Evolutionary conservation across 106 monocot genomes (phyloP).

Genomic region (Narthecium ossifragum): DNA sequence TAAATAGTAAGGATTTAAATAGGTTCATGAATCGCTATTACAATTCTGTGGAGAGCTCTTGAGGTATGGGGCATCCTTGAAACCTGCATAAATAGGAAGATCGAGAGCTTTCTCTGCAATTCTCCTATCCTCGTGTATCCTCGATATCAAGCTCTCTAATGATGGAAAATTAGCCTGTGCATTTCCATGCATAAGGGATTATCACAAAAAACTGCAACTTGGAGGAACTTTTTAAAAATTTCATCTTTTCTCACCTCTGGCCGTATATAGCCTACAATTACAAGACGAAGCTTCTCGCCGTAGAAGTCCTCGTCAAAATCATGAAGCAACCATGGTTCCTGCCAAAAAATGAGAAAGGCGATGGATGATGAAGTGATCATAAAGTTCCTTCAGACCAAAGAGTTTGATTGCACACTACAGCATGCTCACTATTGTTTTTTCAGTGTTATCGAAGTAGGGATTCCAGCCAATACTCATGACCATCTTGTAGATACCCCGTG

Average conservation of each 20-base stretch:
- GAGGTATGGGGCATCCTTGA: slow-evolving; percentile 53
- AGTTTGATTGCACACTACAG: not conserved
- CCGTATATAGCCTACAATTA: slow-evolving; percentile 85
- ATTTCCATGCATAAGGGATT: not conserved
- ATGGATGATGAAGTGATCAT: not conserved
- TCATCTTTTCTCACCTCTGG: slow-evolving; percentile 56
- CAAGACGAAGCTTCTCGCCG: slow-evolving; percentile 85
- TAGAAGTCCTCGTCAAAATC: slow-evolving; percentile 87
- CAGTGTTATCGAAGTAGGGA: slow-evolving; percentile 87
- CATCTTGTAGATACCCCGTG: slow-evolving; percentile 81
- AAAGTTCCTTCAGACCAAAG: not conserved
- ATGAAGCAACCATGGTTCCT: slow-evolving; percentile 98
- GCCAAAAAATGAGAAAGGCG: slow-evolving; percentile 1
- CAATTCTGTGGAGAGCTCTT: slow-evolving; percentile 10
- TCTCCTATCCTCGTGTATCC: slow-evolving; percentile 78
- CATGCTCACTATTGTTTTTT: slow-evolving; percentile 77
- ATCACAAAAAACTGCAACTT: not conserved
- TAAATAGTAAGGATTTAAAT: not conserved
- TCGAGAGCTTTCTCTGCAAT: slow-evolving; percentile 86
- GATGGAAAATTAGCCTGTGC: slow-evolving; percentile 82
- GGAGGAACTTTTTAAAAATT: not conserved
- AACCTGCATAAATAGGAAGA: slow-evolving; percentile 67
- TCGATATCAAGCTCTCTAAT: slow-evolving; percentile 81
- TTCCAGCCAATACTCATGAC: slow-evolving; percentile 99
- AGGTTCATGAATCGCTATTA: slow-evolving; percentile 4